A percentile compares a stretch with the other conserved stretches of the same genome.
These are phyloP conservation scores for Schoenoplectus tabernaemontani DNA, from an alignment of 202 grass and related monocot species.

Conservation along the genomic window DNA sequence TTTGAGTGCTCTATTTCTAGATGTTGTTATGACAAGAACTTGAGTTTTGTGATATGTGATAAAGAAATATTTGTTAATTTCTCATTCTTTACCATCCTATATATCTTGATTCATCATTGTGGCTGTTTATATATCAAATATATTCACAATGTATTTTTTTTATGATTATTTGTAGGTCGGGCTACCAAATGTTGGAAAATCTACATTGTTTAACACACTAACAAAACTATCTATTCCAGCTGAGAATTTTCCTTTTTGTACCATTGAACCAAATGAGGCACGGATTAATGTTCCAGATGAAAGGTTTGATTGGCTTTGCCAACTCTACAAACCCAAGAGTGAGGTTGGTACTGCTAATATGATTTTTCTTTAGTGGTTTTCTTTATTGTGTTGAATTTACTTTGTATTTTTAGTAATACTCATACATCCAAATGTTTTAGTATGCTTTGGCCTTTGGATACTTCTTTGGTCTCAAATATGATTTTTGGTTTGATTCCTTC, in stretches of 20 bases:
- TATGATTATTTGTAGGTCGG: constrained; percentile 55
- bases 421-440: neutral
- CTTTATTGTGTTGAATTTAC: neutral
- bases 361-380: neutral
- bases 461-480: neutral
- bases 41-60: neutral
- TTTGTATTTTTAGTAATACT: neutral
- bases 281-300: constrained; percentile 82
- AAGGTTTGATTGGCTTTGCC: constrained; percentile 93
- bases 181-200: constrained; percentile 97
- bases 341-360: constrained; percentile 47
- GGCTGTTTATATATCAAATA: neutral
- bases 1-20: neutral
- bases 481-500: neutral
- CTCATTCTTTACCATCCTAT: neutral
- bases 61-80: neutral
- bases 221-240: constrained; percentile 92
- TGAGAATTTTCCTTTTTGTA: constrained; percentile 98
- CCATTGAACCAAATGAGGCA: constrained; percentile 95
- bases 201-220: constrained; percentile 93
- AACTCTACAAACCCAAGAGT: constrained; percentile 89
- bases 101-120: neutral
- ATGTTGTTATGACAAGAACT: neutral
- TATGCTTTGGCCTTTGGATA: neutral
- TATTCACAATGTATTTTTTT: neutral